Evolutionary conservation across 108 stramenopile species (phyloP), one percentile per base, ranked within the genome.

Genomic region (Cyclotella sp.): DNA sequence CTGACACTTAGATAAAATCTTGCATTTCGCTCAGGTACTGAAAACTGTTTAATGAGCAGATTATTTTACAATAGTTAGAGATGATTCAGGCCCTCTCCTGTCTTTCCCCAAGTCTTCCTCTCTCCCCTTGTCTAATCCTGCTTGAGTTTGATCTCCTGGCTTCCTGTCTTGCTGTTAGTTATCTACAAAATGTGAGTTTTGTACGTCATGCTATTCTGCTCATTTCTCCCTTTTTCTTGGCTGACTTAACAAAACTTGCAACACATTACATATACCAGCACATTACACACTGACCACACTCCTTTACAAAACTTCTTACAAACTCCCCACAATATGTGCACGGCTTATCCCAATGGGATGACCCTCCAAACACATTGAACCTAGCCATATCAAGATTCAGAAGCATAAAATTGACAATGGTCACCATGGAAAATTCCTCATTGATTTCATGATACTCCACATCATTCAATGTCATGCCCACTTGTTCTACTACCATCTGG

Each of bases 231-330:
- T 16, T 10, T 16, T 30, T 34, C 10, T 24, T n/a, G 12, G 11
- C 98, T 59, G 98, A 79, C 39, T 98, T 84, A 53, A 98, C 87
- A 0, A 98, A 98, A 13, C 93, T 95, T 39, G 98, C 98, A 5
- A 98, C 98, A 60, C 98, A 75, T 99, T 99, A 80, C 98, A 99
- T 57, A 99, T 99, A 27, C 92, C 91, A 21, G 98, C 98, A 70
- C 91, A 89, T 15, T 98, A 98, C 14, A 97, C 79, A 11, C 87
- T 85, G 14, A 89, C 95, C 47, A 96, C 97, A 28, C 89, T 93
- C 49, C 87, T 81, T 62, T 95, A 86, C 65, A 99, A 79, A 16
- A 94, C 97, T 47, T 81, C 77, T 65, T 90, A 86, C 41, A 99
- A 83, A 49, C 90, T 89, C 29, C 96, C 96, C 57, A 99, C 82